Percentiles rank a stretch among this genome's conserved stretches.
These are phyloP conservation scores for Xerophyta viscosa DNA, from an alignment of 106 monocot genomes.

Conservation along the genomic window DNA sequence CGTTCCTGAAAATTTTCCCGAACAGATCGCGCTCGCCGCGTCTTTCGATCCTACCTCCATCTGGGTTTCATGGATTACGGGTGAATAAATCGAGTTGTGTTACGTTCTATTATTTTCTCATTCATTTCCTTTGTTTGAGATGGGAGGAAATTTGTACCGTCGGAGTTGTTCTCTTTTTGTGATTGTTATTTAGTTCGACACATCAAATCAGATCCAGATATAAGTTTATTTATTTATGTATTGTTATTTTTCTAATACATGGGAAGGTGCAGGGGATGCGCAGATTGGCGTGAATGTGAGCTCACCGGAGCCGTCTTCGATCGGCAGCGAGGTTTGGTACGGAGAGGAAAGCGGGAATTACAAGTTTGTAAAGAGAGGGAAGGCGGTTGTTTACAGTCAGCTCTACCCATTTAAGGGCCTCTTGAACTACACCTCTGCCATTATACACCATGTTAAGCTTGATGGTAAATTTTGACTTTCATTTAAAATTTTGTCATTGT, in stretches of 20 bases:
- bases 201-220: not conserved
- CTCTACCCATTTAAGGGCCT: slow-evolving; percentile 71
- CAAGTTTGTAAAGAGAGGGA: slow-evolving; percentile 22
- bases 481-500: not conserved
- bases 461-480: slow-evolving; percentile 17
- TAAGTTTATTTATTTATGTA: not conserved
- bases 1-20: slow-evolving; percentile 39
- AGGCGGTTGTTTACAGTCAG: slow-evolving; percentile 56
- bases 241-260: too few species aligned
- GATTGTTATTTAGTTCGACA: too few species aligned
- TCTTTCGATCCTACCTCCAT: slow-evolving; percentile 60
- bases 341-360: slow-evolving; percentile 48
- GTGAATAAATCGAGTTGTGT: slow-evolving; percentile 9
- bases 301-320: slow-evolving; percentile 36
- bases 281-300: slow-evolving; percentile 46
- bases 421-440: slow-evolving; percentile 75
- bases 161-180: too few species aligned
- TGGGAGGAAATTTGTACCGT: too few species aligned
- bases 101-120: too few species aligned
- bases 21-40: slow-evolving; percentile 75
- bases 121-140: not conserved
- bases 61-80: slow-evolving; percentile 93
- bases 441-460: slow-evolving; percentile 75
- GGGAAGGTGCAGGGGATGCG: slow-evolving; percentile 41
- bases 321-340: slow-evolving; percentile 68